These are phyloP conservation scores for Helotiales sp. DNA, from an alignment of 2,329 filamentous ascomycete species.

Conservation along the genomic window DNA sequence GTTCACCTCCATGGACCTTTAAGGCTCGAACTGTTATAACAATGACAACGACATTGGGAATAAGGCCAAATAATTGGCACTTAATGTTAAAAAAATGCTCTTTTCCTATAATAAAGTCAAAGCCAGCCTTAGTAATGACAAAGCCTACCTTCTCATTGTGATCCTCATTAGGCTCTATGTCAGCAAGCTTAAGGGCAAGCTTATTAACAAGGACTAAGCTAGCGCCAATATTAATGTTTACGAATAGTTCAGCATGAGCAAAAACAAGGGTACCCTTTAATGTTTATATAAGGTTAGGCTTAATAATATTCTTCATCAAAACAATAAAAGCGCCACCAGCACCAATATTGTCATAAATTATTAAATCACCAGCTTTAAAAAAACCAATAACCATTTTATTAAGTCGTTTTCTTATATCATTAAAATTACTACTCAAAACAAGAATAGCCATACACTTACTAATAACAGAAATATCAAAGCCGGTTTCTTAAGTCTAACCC, in stretches of 20 bases:
- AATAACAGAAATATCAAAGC: slow-evolving; percentile 97
- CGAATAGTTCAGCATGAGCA: slow-evolving; percentile 95
- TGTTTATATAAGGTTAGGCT: slow-evolving; percentile 98
- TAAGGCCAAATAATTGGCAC: slow-evolving; percentile 90
- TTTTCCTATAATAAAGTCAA: slow-evolving; percentile 99
- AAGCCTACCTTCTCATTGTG: slow-evolving; percentile 83
- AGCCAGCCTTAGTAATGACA: slow-evolving; percentile 95
- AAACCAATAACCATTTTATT: slow-evolving; percentile 95
- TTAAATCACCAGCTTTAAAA: slow-evolving; percentile 82
- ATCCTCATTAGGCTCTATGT: slow-evolving; percentile 90
- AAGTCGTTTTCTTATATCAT: slow-evolving; percentile 89
- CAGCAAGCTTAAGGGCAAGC: slow-evolving; percentile 92
- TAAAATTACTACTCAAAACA: slow-evolving; percentile 84
- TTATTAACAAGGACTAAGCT: slow-evolving; percentile 95
- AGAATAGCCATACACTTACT: slow-evolving; percentile 99
- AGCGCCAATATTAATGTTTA: slow-evolving; percentile 97
- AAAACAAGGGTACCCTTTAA: slow-evolving; percentile 97
- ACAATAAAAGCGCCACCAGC: slow-evolving; percentile 90
- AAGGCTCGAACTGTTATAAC: slow-evolving; percentile 94
- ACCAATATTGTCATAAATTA: slow-evolving; percentile 95
- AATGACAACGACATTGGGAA: slow-evolving; percentile 91
- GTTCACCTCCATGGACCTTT: slow-evolving; percentile 95
- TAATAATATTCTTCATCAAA: slow-evolving; percentile 97
- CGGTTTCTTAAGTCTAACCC: slow-evolving; percentile 84
- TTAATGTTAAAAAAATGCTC: slow-evolving; percentile 99